A percentile compares a stretch with the other conserved stretches of the same genome.
Evolutionary conservation across 192 early-diverging fungal species (phyloP).

Genomic region (Podila horticola): DNA sequence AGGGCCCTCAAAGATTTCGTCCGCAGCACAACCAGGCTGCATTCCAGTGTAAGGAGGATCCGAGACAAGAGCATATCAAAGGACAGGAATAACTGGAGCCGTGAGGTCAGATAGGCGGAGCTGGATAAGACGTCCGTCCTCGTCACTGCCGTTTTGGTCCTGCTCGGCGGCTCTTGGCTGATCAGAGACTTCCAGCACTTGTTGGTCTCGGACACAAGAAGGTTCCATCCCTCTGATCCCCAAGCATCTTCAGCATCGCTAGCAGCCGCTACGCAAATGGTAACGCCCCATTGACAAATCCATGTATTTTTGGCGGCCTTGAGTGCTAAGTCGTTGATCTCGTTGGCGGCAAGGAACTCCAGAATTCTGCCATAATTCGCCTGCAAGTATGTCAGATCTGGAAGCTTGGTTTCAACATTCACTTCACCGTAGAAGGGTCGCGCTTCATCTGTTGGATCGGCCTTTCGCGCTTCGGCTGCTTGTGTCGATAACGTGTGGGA

Average conservation of each 20-base stretch:
- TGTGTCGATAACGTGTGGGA: not conserved
- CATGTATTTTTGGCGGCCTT: conserved; percentile 30
- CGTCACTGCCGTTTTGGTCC: not conserved
- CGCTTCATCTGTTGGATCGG: conserved; percentile 8
- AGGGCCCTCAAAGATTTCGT: conserved; percentile 83
- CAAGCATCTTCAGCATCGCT: conserved; percentile 6
- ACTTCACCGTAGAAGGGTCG: conserved; percentile 23
- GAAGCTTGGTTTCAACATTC: conserved; percentile 10
- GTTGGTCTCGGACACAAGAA: conserved; percentile 1
- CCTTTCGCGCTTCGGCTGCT: not conserved
- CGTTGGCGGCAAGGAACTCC: conserved; percentile 18
- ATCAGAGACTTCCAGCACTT: conserved; percentile 6
- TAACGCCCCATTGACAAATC: conserved; percentile 28
- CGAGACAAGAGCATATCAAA: conserved; percentile 77
- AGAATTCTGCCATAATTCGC: conserved; percentile 18
- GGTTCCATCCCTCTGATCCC: conserved; percentile 21
- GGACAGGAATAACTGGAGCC: conserved; percentile 70
- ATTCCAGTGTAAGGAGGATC: conserved; percentile 71
- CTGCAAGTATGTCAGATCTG: conserved; percentile 24
- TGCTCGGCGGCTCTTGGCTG: conserved; percentile 4
- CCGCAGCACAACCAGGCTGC: conserved; percentile 74
- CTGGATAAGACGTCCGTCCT: conserved; percentile 31
- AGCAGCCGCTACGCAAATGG: conserved; percentile 1
- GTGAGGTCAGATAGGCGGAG: conserved; percentile 48
- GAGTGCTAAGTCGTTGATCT: conserved; percentile 12